Evolutionary conservation across 306 rosid genomes (phyloP).

Genomic region (Lablab purpureus): DNA sequence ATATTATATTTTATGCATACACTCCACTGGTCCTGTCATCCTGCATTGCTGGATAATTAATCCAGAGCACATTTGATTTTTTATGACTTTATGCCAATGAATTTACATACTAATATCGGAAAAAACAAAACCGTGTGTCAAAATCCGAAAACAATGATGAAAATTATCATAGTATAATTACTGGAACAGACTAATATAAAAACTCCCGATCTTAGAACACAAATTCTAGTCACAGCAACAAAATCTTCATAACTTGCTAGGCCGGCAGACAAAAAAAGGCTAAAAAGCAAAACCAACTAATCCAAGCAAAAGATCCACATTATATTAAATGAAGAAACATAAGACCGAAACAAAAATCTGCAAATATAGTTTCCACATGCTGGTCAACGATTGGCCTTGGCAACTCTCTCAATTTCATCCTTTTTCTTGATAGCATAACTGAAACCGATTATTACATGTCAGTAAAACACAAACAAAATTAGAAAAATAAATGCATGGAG

Average conservation of each 20-base stretch:
- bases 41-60: neutral
- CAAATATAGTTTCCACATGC: conserved; percentile 16
- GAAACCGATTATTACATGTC: neutral
- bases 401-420: conserved; percentile 44
- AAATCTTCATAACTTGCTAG: neutral
- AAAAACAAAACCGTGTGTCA: neutral
- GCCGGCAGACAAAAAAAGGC: neutral
- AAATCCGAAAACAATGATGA: neutral
- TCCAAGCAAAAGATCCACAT: neutral
- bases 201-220: neutral
- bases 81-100: neutral
- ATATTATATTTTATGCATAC: too few species aligned
- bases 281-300: conserved; percentile 4
- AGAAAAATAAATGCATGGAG: too few species aligned
- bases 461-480: neutral
- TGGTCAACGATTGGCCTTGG: conserved; percentile 46
- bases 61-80: neutral
- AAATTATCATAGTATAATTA: neutral
- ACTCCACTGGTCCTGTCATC: too few species aligned
- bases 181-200: neutral
- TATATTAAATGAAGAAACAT: neutral
- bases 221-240: neutral
- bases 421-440: conserved; percentile 48
- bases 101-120: neutral
- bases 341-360: conserved; percentile 11